Evolutionary conservation across 495 filamentous ascomycete genomes (phyloP), one percentile per base, ranked within the genome.

Genomic region (Penicillium longicatenatum): DNA sequence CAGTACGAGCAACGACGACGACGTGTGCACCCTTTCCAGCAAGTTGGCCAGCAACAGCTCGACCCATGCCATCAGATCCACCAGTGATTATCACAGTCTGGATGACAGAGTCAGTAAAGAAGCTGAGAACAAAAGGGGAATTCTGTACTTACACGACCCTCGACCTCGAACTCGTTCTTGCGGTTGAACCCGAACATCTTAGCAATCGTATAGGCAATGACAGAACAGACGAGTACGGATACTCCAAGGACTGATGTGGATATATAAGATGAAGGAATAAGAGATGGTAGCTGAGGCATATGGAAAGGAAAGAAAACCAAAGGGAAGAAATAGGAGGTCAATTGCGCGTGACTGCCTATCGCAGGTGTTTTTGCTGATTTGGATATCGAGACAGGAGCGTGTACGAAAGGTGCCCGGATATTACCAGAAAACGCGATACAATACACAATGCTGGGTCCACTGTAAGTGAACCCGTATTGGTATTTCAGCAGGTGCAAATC

Each of bases 31-130:
- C 94, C 78, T 91, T 94, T 52, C 76, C 71, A 5, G 94, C 83
- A 19, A 98, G 82, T 54, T 90, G 81, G 20, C 82, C 77, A 4
- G 86, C 93, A 17, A 88, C 83, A 45, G 81, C 83, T 64, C 81
- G 83, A 59, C 94, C 94, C 89, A 97, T 90, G 49, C 94, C 94
- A 68, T 96, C 89, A 1, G 95, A 98, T 52, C 86, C 93, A 39
- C 94, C 94, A 12, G 94, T 98, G 52, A 98, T 78, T 21, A 98
- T 74, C 55, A 94, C 82, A 6, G 90, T 94, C 91, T 93, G 45
- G 20, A 54, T 60, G 9, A 33, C 41, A 29, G n/a, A 48, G 42
- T 61, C 31, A 71, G 70, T 29, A 16, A 29, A 35, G 10, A 51
- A 16, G 39, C 17, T 35, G 11, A 30, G 19, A 30, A 6, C 46